Percentiles rank a stretch among this genome's conserved stretches.
phyloP scores from a whole-genome alignment of 805 yeast genomes.

The Sungouiozyma ichnusensis region DNA sequence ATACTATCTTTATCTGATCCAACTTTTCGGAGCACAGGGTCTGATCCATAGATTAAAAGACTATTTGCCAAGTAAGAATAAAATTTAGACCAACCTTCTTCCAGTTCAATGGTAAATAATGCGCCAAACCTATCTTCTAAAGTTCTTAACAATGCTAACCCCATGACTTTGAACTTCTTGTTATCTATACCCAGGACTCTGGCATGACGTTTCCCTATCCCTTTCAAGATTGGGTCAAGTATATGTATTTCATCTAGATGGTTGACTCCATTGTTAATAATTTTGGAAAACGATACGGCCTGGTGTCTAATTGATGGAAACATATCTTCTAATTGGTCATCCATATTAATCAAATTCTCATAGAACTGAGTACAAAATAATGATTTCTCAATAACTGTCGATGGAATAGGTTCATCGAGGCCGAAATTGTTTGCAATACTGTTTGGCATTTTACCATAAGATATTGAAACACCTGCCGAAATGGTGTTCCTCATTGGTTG shows the following conservation, averaged over 20 bases:
- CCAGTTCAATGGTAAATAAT: slow-evolving; percentile 48
- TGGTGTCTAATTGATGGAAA: slow-evolving; percentile 74
- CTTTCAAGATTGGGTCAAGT: slow-evolving; percentile 49
- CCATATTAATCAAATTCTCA: slow-evolving; percentile 52
- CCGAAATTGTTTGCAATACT: neutral
- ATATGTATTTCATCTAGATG: slow-evolving; percentile 49
- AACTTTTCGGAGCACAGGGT: slow-evolving; percentile 20
- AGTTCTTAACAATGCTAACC: slow-evolving; percentile 58
- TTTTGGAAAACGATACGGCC: slow-evolving; percentile 72
- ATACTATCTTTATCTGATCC: neutral
- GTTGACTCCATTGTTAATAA: slow-evolving; percentile 54
- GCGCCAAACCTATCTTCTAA: slow-evolving; percentile 50
- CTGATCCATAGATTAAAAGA: slow-evolving; percentile 41
- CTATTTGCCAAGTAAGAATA: slow-evolving; percentile 61
- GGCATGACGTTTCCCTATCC: slow-evolving; percentile 65
- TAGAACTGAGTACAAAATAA: slow-evolving; percentile 71
- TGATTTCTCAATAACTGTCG: slow-evolving; percentile 31
- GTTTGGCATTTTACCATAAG: neutral
- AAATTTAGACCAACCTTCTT: slow-evolving; percentile 60
- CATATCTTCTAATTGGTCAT: slow-evolving; percentile 47
- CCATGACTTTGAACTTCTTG: slow-evolving; percentile 59
- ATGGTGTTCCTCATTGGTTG: too few species aligned
- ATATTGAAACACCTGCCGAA: too few species aligned
- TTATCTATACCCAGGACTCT: slow-evolving; percentile 67
- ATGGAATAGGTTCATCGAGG: neutral